Evolutionary conservation across 495 filamentous ascomycete species (phyloP), one percentile per base, ranked within the genome.

Genomic region (Aspergillus olivimuriae): DNA sequence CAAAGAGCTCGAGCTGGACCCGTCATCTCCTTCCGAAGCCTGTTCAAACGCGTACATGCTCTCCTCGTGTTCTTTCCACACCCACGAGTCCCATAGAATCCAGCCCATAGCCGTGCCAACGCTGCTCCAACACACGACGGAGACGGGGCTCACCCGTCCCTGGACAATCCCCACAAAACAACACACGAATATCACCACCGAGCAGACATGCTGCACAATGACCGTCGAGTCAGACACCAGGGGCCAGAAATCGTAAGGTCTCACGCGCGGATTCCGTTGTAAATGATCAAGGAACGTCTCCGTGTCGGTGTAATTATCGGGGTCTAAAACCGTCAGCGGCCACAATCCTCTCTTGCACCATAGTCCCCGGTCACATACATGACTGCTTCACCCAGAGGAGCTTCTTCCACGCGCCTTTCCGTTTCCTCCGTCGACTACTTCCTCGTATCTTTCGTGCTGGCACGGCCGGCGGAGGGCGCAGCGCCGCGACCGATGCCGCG

Each of bases 241-340:
- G 2, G 89, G 87, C 89, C 94, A 98, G 69, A 98, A 98, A 58
- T 97, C 89, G 58, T 98, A 98, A 0, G 92, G 90, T 33, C 89
- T 83, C 31, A 97, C 81, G 14, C 89, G 82, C 10, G 91, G 92
- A 61, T 98, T 98, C 17, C 91, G 83, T 61, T 98, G 94, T 8
- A 98, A 78, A 50, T 95, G 87, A 55, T 94, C 90, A 44, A 98
- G 84, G 54, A 98, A 98, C 17, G 89, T 95, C 34, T 85, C 83
- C 59, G 89, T 87, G 60, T 98, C 92, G 37, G 94, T 97, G 65
- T 96, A 97, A 60, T 98, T 98, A 66, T 98, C 92, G 15, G 94
- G 91, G 62, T 95, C 88, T 95, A 48, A 41, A 5, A 32, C 16
- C 20, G 12, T 37, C 3, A 19, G 17, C 12, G 28, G 38, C 30